These are phyloP conservation scores for Eremothecium gossypii DNA, from an alignment of 1,139 yeast genomes.

Conservation along the genomic window DNA sequence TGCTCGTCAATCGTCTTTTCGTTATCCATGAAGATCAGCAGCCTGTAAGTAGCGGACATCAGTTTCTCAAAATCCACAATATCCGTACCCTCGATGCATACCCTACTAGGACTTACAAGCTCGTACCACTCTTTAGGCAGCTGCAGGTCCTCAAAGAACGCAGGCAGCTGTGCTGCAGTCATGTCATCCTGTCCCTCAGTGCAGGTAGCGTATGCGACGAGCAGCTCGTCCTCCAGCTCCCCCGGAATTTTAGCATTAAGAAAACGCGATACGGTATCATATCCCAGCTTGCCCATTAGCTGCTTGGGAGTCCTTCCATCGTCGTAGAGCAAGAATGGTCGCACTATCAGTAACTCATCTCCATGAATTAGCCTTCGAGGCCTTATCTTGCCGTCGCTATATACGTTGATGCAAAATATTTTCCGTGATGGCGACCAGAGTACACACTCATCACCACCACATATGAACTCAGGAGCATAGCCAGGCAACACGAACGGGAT, in stretches of 20 bases:
- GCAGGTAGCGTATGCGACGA: conserved; percentile 33
- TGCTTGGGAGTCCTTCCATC: too few species aligned
- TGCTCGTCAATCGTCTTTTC: conserved; percentile 29
- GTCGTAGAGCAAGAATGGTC: too few species aligned
- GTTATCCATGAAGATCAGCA: conserved; percentile 34
- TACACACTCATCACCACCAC: too few species aligned
- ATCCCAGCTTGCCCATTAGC: conserved; percentile 9
- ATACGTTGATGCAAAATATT: too few species aligned
- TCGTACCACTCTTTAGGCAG: conserved; percentile 27
- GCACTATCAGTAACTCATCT: too few species aligned
- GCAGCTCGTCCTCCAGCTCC: conserved; percentile 35
- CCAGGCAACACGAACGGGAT: too few species aligned
- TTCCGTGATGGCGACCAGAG: too few species aligned
- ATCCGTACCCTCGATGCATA: conserved; percentile 31
- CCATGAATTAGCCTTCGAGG: too few species aligned
- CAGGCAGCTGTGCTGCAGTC: conserved; percentile 25
- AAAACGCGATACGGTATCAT: conserved; percentile 25
- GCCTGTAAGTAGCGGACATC: conserved; percentile 32
- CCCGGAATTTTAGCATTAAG: conserved; percentile 30
- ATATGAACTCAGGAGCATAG: too few species aligned
- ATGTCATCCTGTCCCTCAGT: conserved; percentile 32
- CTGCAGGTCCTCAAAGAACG: conserved; percentile 25
- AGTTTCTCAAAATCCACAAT: conserved; percentile 40
- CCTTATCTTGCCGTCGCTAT: too few species aligned
- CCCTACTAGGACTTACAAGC: conserved; percentile 15